These are phyloP conservation scores for Elsinoe ampelina DNA, from an alignment of 2,329 filamentous ascomycete species.

Conservation along the genomic window DNA sequence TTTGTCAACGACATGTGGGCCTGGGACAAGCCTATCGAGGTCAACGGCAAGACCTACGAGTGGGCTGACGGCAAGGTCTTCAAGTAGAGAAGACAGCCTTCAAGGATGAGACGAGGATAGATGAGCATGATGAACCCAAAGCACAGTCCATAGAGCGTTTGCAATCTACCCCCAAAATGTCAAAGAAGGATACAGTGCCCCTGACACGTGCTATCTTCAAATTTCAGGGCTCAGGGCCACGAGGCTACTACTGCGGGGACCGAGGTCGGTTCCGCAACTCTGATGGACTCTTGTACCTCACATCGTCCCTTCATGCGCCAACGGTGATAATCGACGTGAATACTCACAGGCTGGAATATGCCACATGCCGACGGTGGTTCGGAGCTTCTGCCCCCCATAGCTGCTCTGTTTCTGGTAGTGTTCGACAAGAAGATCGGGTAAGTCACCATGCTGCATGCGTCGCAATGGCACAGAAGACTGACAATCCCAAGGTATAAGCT, in stretches of 20 bases:
- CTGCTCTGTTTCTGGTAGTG: slow-evolving; percentile 28
- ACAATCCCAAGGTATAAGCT: slow-evolving; percentile 56
- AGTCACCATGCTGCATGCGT: slow-evolving; percentile 11
- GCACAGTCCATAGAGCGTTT: slow-evolving; percentile 7
- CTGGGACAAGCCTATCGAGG: slow-evolving; percentile 75
- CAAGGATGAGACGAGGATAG: background rate
- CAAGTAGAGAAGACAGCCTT: slow-evolving; percentile 60
- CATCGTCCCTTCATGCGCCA: background rate
- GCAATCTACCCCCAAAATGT: background rate
- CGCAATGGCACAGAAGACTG: background rate
- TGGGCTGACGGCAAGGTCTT: slow-evolving; percentile 95
- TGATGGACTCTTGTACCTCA: background rate
- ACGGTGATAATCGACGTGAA: background rate
- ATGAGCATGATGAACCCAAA: slow-evolving; percentile 1
- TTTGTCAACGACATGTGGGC: slow-evolving; percentile 82
- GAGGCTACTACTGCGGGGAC: background rate
- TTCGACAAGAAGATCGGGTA: slow-evolving; percentile 32
- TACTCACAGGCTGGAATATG: background rate
- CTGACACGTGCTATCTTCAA: background rate
- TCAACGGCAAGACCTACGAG: slow-evolving; percentile 79
- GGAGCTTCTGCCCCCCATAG: slow-evolving; percentile 21
- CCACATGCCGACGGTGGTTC: slow-evolving; percentile 3
- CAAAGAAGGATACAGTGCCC: background rate
- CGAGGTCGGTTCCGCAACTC: slow-evolving; percentile 2
- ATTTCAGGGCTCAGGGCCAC: background rate